These are phyloP conservation scores for Biscogniauxia mediterranea DNA, from an alignment of 2,329 filamentous ascomycete species.

Conservation along the genomic window DNA sequence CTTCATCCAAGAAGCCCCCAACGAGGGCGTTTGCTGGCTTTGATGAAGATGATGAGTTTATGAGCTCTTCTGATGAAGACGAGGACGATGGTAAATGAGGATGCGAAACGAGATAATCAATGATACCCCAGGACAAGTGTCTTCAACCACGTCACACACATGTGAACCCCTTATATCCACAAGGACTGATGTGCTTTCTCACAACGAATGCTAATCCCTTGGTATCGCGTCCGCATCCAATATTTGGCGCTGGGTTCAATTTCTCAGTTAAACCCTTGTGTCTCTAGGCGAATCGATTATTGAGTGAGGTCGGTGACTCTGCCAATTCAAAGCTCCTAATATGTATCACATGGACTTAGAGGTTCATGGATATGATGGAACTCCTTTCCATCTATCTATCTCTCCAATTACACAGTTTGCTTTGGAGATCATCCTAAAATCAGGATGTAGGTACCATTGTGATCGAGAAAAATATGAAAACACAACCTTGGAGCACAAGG, in stretches of 20 bases:
- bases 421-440: neutral
- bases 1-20: slow-evolving; percentile 38
- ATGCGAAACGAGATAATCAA: slow-evolving; percentile 3
- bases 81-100: slow-evolving; percentile 32
- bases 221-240: neutral
- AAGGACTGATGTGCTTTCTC: neutral
- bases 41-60: slow-evolving; percentile 75
- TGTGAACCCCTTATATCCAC: neutral
- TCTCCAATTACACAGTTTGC: neutral
- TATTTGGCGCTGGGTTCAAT: too few relatives aligned
- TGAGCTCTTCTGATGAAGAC: slow-evolving; percentile 65
- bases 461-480: too few relatives aligned
- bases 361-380: neutral
- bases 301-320: too few relatives aligned
- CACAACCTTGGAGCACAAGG: neutral
- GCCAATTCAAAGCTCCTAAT: too few relatives aligned
- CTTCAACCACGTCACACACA: neutral
- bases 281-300: too few relatives aligned
- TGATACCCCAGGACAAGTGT: slow-evolving; percentile 11
- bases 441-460: neutral
- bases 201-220: neutral
- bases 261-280: too few relatives aligned
- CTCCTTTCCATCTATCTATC: neutral
- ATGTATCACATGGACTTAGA: neutral
- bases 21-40: slow-evolving; percentile 66